Conservation (phyloP, 139 green algal genomes). For the Chlorokybus atmophyticus region DNA sequence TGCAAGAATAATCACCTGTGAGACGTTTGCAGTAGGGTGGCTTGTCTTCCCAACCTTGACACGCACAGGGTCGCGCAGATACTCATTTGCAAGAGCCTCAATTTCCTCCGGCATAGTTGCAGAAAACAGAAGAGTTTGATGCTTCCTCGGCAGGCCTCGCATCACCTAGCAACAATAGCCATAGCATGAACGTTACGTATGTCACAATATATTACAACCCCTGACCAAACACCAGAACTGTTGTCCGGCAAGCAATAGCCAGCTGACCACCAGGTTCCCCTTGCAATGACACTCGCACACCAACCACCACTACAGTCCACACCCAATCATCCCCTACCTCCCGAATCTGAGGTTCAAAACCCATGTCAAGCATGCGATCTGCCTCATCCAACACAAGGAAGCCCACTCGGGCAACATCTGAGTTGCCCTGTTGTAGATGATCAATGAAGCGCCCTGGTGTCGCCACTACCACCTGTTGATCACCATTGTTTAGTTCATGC, state of each 20-base stretch:
- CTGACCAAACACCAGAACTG: no score
- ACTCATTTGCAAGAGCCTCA: constrained; percentile 58
- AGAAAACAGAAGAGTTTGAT: constrained; percentile 84
- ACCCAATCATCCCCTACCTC: constrained; percentile 37
- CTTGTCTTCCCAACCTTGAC: constrained; percentile 53
- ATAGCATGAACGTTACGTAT: no score
- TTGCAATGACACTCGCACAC: no score
- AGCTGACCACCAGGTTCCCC: no score
- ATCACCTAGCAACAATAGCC: constrained; percentile 32
- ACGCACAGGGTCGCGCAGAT: constrained; percentile 38
- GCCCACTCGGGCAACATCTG: constrained; percentile 24
- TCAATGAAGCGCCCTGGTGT: constrained; percentile 45
- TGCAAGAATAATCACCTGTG: no score
- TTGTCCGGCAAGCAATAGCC: no score
- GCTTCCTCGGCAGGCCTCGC: constrained; percentile 39
- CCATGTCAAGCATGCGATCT: constrained; percentile 91
- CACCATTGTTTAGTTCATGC: no score
- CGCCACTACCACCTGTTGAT: constrained; percentile 40
- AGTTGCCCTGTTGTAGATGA: constrained; percentile 43
- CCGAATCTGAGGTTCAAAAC: constrained; percentile 86
- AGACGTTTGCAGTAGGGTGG: constrained; percentile 62
- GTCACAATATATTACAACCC: no score
- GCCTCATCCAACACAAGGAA: constrained; percentile 50
- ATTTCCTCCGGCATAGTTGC: constrained; percentile 85
- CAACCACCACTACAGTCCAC: no score